phyloP scores from a whole-genome alignment of 148 eudicot genomes.

The Nepenthes gracilis region DNA sequence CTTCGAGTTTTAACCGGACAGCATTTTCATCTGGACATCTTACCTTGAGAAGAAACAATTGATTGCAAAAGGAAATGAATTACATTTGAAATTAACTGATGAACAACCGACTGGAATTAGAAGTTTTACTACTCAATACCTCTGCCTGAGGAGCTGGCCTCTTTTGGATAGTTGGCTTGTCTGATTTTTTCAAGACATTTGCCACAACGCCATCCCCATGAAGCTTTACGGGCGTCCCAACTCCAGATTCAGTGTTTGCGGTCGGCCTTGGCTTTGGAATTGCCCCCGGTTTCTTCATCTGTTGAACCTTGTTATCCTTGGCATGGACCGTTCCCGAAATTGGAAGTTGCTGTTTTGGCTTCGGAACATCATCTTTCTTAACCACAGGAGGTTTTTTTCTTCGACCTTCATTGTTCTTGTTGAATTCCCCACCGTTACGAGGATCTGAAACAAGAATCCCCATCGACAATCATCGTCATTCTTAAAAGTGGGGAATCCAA shows the following conservation, averaged over 20 bases:
- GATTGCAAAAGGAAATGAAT: constrained; percentile 3
- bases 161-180: constrained; percentile 31
- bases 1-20: constrained; percentile 50
- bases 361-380: constrained; percentile 20
- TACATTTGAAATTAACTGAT: background rate
- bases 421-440: constrained; percentile 54
- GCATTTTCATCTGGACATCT: constrained; percentile 29
- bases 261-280: constrained; percentile 37
- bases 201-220: constrained; percentile 17
- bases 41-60: constrained; percentile 18
- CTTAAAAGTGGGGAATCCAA: constrained; percentile 33
- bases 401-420: constrained; percentile 42
- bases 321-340: constrained; percentile 17
- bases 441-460: constrained; percentile 51
- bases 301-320: constrained; percentile 37
- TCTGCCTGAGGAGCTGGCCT: constrained; percentile 43
- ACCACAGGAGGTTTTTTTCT: constrained; percentile 35
- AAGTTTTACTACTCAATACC: constrained; percentile 18
- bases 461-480: constrained; percentile 22
- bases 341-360: constrained; percentile 21
- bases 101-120: background rate
- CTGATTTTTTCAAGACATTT: constrained; percentile 30
- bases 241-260: constrained; percentile 27
- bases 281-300: constrained; percentile 28
- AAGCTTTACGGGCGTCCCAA: constrained; percentile 50